These are phyloP conservation scores for Cyclaneusma minus DNA, from an alignment of 2,329 filamentous ascomycete genomes.

Conservation along the genomic window DNA sequence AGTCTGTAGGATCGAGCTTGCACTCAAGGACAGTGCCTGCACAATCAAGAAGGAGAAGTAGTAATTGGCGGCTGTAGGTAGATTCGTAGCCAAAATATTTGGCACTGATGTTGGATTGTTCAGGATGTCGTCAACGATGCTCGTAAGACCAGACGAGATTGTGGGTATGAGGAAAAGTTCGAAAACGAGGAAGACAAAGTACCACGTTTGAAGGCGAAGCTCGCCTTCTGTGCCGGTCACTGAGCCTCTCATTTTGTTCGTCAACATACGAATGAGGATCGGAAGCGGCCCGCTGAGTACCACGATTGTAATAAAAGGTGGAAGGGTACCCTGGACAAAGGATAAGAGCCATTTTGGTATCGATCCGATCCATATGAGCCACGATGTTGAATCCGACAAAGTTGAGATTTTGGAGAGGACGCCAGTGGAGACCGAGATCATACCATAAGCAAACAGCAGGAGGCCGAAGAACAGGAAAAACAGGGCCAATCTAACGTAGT, in stretches of 20 bases:
- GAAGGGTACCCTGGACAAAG: conserved; percentile 9
- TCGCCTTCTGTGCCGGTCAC: conserved; percentile 11
- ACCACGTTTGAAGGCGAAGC: conserved; percentile 13
- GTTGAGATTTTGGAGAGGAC: conserved; percentile 7
- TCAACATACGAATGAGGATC: conserved; percentile 10
- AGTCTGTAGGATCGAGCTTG: conserved; percentile 5
- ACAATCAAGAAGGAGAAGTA: conserved; percentile 14
- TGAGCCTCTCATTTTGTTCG: conserved; percentile 11
- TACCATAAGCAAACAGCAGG: conserved; percentile 7
- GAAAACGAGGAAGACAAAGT: conserved; percentile 12
- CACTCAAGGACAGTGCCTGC: conserved; percentile 6
- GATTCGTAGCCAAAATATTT: conserved; percentile 10
- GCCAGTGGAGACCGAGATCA: conserved; percentile 8
- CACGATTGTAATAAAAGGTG: conserved; percentile 12
- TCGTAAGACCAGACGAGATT: conserved; percentile 14
- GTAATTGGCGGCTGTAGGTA: conserved; percentile 14
- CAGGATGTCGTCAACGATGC: conserved; percentile 11
- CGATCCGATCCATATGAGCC: conserved; percentile 8
- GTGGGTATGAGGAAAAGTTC: conserved; percentile 13
- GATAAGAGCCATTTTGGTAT: conserved; percentile 7
- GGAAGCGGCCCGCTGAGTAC: conserved; percentile 13
- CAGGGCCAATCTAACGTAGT: conserved; percentile 6
- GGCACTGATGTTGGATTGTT: conserved; percentile 9
- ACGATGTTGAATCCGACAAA: conserved; percentile 7
- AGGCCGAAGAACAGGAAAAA: conserved; percentile 7